A percentile compares a stretch with the other conserved stretches of the same genome.
Evolutionary conservation across 73 alveolate species (phyloP).

Genomic region (Effrenium voratum): DNA sequence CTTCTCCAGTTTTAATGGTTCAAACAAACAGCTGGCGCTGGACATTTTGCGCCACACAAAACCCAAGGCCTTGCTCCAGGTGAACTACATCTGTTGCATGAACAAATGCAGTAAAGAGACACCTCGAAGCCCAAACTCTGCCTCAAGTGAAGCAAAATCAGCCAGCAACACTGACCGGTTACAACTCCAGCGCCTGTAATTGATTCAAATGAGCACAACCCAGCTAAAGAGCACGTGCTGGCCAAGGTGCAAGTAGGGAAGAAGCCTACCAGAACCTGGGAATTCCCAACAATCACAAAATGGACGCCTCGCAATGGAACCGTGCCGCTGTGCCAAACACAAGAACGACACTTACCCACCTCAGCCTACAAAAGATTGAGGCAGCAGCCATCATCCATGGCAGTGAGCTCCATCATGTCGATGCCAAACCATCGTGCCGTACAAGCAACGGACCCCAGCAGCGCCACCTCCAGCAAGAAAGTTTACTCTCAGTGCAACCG

Average conservation of each 20-base stretch:
- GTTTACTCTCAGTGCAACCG: neutral
- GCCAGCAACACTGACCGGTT: too few relatives aligned
- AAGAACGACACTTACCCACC: neutral
- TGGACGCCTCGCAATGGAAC: neutral
- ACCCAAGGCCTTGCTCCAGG: too few relatives aligned
- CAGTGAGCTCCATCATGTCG: conserved; percentile 33
- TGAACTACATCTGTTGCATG: neutral
- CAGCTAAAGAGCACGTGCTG: neutral
- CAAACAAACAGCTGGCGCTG: neutral
- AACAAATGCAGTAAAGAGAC: neutral
- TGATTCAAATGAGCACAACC: neutral
- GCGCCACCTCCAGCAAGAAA: conserved; percentile 17
- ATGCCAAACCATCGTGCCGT: conserved; percentile 74
- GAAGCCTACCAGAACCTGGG: conserved; percentile 80
- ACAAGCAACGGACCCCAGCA: conserved; percentile 46
- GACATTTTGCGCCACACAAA: neutral
- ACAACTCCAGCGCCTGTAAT: neutral
- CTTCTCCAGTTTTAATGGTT: neutral
- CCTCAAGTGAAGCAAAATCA: neutral
- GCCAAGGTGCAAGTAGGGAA: conserved; percentile 13
- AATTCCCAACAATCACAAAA: neutral
- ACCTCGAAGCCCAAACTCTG: conserved; percentile 25
- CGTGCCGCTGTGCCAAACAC: neutral
- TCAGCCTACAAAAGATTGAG: neutral
- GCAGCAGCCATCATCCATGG: conserved; percentile 33